Base-by-base conservation (phyloP, 495 filamentous ascomycete species). In the Penicillium herquei region DNA sequence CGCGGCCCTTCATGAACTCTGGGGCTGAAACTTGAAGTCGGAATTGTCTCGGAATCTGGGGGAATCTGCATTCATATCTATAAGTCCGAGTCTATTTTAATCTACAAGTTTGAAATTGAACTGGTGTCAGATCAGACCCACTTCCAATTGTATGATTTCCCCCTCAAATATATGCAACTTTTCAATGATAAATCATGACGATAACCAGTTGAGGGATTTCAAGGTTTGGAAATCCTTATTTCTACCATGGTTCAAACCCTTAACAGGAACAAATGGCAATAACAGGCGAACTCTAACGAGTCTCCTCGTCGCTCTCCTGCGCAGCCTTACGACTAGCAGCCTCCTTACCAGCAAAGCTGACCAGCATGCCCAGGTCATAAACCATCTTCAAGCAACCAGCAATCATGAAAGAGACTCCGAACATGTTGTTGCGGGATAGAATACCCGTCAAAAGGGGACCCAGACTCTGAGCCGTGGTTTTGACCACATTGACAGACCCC, bases 281-380 rank as follows among this genome's bases (percentile, higher is more conserved):
- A 3, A 9, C 9, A 42, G 21, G 11, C 4, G 17, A 31, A 26
- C 34, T 49, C 43, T 51, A 63, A 17, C n/a, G 39, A 43, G 33
- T 44, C 50, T 64, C 64, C 14, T 58, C 64, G 13, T 59, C 62
- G 30, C 39, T 39, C 21, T 56, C 58, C 26, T 50, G 51, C 11
- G 51, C 33, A 31, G 51, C 41, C 51, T 67, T 66, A 26, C 61
- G 55, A 21, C 50, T 41, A 14, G 56, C 58, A 31, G 60, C 61
- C 42, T 76, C 75, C 40, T 65, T 69, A 1, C 74, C 72, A 3
- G 73, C 67, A 68, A 91, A 92, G 58, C 87, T 83, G n/a, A 79
- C 73, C 51, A 89, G 74, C 72, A 93, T 74, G 0, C 87, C 86
- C 21, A 92, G 49, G 67, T 95, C 91, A 66, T 96, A 94, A 0